Evolutionary conservation across 129 eudicot genomes (phyloP).

Genomic region (Flaveria sonorensis): DNA sequence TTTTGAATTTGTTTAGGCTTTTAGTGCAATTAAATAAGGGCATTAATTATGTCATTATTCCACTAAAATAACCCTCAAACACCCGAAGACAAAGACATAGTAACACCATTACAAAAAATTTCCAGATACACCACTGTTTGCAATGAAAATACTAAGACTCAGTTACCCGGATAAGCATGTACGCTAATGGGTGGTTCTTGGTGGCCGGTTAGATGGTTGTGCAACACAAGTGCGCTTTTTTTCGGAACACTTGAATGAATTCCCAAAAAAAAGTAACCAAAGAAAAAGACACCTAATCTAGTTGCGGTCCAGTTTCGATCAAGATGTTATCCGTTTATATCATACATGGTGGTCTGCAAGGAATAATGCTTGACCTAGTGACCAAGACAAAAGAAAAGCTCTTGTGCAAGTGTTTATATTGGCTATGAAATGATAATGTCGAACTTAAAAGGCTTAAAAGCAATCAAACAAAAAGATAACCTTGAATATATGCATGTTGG

Average conservation of each 20-base stretch:
- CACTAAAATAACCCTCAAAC: background rate
- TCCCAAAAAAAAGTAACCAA: background rate
- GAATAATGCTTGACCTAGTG: slow-evolving; percentile 37
- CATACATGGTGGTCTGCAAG: slow-evolving; percentile 11
- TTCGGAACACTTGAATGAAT: background rate
- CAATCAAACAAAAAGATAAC: slow-evolving; percentile 33
- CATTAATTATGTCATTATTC: background rate
- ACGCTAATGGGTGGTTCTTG: too few species aligned
- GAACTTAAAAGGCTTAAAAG: slow-evolving; percentile 17
- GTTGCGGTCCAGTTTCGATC: slow-evolving; percentile 3
- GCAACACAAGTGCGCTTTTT: too few species aligned
- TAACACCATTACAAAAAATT: background rate
- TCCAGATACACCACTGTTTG: background rate
- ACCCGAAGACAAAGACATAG: background rate
- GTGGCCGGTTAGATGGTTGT: too few species aligned
- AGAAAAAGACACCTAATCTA: slow-evolving; percentile 4
- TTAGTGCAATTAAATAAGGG: background rate
- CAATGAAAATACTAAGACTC: too few species aligned
- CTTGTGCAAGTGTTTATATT: background rate
- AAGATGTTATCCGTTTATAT: slow-evolving; percentile 4
- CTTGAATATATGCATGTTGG: slow-evolving; percentile 21
- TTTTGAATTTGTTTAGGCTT: background rate
- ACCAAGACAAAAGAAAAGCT: slow-evolving; percentile 23
- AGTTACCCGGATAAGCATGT: too few species aligned
- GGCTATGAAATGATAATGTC: slow-evolving; percentile 15